Percentiles rank a stretch among this genome's conserved stretches.
Evolutionary conservation across 2,329 filamentous ascomycete genomes (phyloP).

Genomic region (Aspergillus sp.): DNA sequence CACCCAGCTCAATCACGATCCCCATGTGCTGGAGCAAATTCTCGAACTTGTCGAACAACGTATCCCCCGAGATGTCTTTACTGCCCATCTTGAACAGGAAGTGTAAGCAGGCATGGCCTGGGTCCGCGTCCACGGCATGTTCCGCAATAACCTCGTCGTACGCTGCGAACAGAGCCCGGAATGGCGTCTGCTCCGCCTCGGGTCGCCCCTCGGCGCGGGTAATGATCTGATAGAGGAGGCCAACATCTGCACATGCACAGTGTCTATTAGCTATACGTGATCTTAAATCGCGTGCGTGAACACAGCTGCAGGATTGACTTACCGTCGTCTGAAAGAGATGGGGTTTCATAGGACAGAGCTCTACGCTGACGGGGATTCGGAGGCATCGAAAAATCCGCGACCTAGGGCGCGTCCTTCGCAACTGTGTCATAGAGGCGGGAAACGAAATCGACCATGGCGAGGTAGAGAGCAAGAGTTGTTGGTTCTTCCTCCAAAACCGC

Average conservation of each 20-base stretch:
- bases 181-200: conserved; percentile 58
- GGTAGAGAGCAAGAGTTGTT: conserved; percentile 4
- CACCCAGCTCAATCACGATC: conserved; percentile 59
- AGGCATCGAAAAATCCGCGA: conserved; percentile 44
- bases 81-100: conserved; percentile 73
- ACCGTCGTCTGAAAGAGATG: conserved; percentile 55
- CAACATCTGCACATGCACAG: conserved; percentile 55
- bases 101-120: conserved; percentile 66
- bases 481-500: background rate
- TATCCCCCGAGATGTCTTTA: conserved; percentile 45
- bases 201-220: conserved; percentile 59
- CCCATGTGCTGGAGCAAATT: conserved; percentile 59
- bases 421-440: conserved; percentile 35
- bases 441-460: conserved; percentile 34
- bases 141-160: conserved; percentile 69
- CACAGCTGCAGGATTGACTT: conserved; percentile 5
- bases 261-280: conserved; percentile 2
- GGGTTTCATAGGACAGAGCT: conserved; percentile 34
- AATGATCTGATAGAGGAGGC: conserved; percentile 69
- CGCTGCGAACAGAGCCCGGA: conserved; percentile 69
- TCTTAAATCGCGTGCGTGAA: too few relatives aligned
- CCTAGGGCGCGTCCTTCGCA: conserved; percentile 38
- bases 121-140: conserved; percentile 61
- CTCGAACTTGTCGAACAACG: conserved; percentile 62
- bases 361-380: conserved; percentile 37